Conservation (phyloP, 192 early-diverging fungal species). For the Cladochytrium replicatum region DNA sequence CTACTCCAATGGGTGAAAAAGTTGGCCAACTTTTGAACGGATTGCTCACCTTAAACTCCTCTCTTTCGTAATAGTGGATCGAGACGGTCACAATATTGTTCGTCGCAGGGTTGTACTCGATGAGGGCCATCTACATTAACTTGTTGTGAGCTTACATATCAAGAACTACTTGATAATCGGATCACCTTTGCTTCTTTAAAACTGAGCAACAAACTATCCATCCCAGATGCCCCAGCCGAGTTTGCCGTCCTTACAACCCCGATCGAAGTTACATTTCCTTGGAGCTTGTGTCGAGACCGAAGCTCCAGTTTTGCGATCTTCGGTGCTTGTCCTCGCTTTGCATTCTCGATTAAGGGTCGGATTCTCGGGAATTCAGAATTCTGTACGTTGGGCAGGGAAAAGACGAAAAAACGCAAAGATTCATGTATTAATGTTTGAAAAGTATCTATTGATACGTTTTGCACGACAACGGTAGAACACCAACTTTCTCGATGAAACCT, state of each 20-base stretch:
- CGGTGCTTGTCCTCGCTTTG: background rate
- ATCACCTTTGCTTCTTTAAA: slow-evolving; percentile 79
- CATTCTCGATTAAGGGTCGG: background rate
- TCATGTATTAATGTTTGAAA: too few species aligned
- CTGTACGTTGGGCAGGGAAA: slow-evolving; percentile 5
- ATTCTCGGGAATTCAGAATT: background rate
- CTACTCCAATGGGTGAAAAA: slow-evolving; percentile 17
- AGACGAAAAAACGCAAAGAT: background rate
- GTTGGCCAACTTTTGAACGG: background rate
- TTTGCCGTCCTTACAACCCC: slow-evolving; percentile 59
- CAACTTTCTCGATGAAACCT: too few species aligned
- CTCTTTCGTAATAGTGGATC: slow-evolving; percentile 94
- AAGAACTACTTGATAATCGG: background rate
- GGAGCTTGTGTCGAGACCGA: slow-evolving; percentile 49
- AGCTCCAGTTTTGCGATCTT: slow-evolving; percentile 55
- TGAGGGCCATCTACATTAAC: slow-evolving; percentile 69
- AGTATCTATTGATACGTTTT: too few species aligned
- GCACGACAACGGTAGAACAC: too few species aligned
- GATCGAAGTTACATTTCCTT: slow-evolving; percentile 60
- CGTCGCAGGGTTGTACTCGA: slow-evolving; percentile 69
- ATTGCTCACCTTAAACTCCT: slow-evolving; percentile 62
- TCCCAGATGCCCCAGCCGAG: slow-evolving; percentile 44
- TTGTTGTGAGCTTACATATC: slow-evolving; percentile 5
- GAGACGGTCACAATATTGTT: slow-evolving; percentile 82
- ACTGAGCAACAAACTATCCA: slow-evolving; percentile 64